These are phyloP conservation scores for Fusarium ambrosium DNA, from an alignment of 2,329 filamentous ascomycete genomes.

Conservation along the genomic window DNA sequence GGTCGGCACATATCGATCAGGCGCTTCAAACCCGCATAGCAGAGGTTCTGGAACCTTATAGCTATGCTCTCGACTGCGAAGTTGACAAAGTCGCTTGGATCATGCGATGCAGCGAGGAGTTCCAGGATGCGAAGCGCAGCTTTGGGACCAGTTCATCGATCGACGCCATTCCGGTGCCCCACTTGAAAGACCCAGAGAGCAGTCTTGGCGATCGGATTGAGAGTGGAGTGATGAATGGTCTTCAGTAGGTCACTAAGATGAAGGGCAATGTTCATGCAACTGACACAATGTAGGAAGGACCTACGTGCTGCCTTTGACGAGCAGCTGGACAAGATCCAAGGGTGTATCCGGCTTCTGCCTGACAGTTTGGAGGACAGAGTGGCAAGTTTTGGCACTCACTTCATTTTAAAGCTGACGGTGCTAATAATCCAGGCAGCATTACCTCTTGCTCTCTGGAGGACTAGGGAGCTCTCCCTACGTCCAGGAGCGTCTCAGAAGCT, in stretches of 20 bases:
- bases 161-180: background rate
- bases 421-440: background rate
- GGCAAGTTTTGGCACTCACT: background rate
- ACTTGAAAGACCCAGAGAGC: background rate
- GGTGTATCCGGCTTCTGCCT: background rate
- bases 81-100: background rate
- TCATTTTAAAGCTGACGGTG: background rate
- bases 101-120: background rate
- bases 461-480: background rate
- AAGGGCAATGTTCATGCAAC: background rate
- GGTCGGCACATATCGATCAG: background rate
- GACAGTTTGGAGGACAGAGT: too few species aligned
- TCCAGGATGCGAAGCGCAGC: background rate
- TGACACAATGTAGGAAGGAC: background rate
- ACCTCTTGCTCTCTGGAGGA: background rate
- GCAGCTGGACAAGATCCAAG: background rate
- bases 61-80: background rate
- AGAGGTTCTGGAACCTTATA: background rate
- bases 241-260: background rate
- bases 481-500: background rate
- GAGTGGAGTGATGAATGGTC: background rate
- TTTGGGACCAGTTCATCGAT: background rate
- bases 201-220: background rate
- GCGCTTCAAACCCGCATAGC: background rate
- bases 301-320: background rate